Percentiles rank a stretch among this genome's conserved stretches.
phyloP scores from a whole-genome alignment of 192 early-diverging fungal species.

The Umbelopsis sp. region DNA sequence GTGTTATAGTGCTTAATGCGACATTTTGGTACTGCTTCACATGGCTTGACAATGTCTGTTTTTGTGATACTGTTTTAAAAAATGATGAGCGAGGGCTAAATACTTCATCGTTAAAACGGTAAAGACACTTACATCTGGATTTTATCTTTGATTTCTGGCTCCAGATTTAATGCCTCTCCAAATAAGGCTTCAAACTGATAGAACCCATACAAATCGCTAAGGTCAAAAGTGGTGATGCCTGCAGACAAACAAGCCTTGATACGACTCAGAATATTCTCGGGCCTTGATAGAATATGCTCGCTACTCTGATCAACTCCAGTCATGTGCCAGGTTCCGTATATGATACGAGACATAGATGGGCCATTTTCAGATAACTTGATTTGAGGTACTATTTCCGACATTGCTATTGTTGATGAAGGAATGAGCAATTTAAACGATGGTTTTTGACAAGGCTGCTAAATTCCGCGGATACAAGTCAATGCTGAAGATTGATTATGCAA shows the following conservation, averaged over 20 bases:
- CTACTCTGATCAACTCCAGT: constrained; percentile 14
- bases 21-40: constrained; percentile 10
- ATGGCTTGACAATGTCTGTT: constrained; percentile 21
- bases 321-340: constrained; percentile 46
- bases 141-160: constrained; percentile 8
- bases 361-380: constrained; percentile 11
- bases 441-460: not conserved
- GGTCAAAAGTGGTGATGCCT: constrained; percentile 48
- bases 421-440: not conserved
- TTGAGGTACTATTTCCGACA: constrained; percentile 11
- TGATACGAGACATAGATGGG: constrained; percentile 33
- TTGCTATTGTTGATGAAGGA: not conserved
- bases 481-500: not conserved
- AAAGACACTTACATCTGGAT: constrained; percentile 25
- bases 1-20: constrained; percentile 25
- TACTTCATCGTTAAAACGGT: not conserved
- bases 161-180: constrained; percentile 16
- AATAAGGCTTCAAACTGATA: constrained; percentile 20
- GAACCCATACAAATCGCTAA: constrained; percentile 46
- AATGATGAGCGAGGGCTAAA: not conserved
- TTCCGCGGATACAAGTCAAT: constrained; percentile 9
- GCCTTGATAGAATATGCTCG: constrained; percentile 14
- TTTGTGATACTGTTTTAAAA: constrained; percentile 14
- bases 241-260: constrained; percentile 39
- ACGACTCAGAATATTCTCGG: constrained; percentile 37